phyloP scores from a whole-genome alignment of 2,329 filamentous ascomycete species.

The Penicillium sp. region DNA sequence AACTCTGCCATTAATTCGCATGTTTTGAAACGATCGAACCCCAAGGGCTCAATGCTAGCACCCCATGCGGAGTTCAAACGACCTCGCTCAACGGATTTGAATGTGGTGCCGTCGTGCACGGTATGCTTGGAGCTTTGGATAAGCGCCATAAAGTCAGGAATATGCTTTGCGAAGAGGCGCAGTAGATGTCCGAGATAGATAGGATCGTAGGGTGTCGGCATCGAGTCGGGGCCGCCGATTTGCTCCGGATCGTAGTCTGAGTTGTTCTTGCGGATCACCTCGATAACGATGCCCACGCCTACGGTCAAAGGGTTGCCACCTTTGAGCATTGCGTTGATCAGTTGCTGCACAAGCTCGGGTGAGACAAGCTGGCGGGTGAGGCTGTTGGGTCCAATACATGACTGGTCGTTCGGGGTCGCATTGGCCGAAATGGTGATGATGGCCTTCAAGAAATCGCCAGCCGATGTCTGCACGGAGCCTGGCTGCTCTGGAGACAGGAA shows the following conservation, averaged over 20 bases:
- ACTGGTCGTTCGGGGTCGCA: constrained; percentile 94
- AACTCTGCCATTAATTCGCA: constrained; percentile 98
- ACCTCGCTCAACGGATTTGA: constrained; percentile 61
- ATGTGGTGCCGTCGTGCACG: constrained; percentile 51
- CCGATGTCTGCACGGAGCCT: constrained; percentile 89
- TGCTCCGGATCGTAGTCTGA: constrained; percentile 97
- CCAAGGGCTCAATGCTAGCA: constrained; percentile 82
- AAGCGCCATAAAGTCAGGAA: constrained; percentile 88
- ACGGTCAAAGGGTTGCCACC: constrained; percentile 93
- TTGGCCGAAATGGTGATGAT: constrained; percentile 99
- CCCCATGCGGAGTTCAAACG: constrained; percentile 84
- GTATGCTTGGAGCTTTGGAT: constrained; percentile 67
- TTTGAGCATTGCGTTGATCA: constrained; percentile 87
- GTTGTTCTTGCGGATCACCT: constrained; percentile 98
- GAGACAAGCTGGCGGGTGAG: constrained; percentile 93
- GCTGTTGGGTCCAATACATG: constrained; percentile 97
- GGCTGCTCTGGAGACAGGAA: constrained; percentile 80
- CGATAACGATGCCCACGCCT: constrained; percentile 93
- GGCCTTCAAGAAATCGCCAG: constrained; percentile 94
- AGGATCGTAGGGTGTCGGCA: constrained; percentile 79
- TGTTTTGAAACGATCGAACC: constrained; percentile 97
- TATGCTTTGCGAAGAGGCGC: constrained; percentile 79
- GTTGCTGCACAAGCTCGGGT: constrained; percentile 68
- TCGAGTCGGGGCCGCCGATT: constrained; percentile 68
- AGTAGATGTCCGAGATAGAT: constrained; percentile 92